Percentiles rank a stretch among this genome's conserved stretches.
Conservation (phyloP, 108 stramenopile species). For the Chaetoceros tenuissimus region DNA sequence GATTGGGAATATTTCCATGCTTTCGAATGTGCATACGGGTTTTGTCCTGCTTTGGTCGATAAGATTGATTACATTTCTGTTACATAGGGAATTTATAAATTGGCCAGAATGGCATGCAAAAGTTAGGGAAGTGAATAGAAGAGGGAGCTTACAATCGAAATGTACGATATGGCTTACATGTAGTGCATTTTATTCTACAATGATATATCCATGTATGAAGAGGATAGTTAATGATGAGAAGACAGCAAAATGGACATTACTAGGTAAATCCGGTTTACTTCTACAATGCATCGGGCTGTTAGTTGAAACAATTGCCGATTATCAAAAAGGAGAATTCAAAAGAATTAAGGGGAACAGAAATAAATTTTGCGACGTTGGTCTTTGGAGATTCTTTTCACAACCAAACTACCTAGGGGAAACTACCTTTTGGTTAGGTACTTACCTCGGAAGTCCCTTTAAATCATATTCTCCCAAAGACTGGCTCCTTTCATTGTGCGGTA, state of each 20-base stretch:
- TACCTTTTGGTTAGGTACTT: conserved; percentile 49
- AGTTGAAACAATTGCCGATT: conserved; percentile 48
- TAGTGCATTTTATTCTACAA: conserved; percentile 31
- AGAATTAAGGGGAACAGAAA: conserved; percentile 16
- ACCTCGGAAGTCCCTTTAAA: conserved; percentile 13
- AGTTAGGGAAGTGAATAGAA: conserved; percentile 19
- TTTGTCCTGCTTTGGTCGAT: conserved; percentile 40
- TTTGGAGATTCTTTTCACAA: conserved; percentile 41
- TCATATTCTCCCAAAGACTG: neutral
- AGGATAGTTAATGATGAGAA: conserved; percentile 12
- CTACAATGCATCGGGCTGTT: conserved; percentile 31
- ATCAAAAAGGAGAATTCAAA: conserved; percentile 49
- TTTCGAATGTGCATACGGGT: conserved; percentile 25
- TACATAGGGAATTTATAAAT: conserved; percentile 37
- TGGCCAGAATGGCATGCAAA: conserved; percentile 46
- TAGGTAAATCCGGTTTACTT: conserved; percentile 21
- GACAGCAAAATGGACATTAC: conserved; percentile 16
- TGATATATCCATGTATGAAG: conserved; percentile 27
- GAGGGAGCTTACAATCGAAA: conserved; percentile 7
- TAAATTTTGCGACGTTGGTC: conserved; percentile 43
- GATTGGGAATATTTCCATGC: conserved; percentile 1
- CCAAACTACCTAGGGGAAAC: conserved; percentile 58
- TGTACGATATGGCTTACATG: conserved; percentile 35
- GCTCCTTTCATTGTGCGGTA: neutral
- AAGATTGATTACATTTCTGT: conserved; percentile 31